Percentiles rank a stretch among this genome's conserved stretches.
These are phyloP conservation scores for Farysia itapuensis DNA, from an alignment of 1,284 basidiomycete genomes.

Conservation along the genomic window DNA sequence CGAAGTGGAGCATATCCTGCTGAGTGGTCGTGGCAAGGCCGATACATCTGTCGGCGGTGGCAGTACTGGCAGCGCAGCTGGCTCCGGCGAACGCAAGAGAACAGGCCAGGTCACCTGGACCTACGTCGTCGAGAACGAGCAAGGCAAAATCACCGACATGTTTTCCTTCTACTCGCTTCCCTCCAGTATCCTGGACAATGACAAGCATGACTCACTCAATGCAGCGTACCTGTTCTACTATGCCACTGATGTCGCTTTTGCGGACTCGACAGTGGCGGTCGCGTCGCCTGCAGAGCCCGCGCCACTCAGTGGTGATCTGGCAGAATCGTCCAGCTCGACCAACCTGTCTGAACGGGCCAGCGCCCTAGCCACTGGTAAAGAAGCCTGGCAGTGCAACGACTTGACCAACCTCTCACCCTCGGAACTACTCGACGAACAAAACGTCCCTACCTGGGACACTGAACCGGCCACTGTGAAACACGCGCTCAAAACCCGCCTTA, in stretches of 20 bases:
- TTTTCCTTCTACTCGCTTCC: slow-evolving; percentile 97
- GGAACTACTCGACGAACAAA: slow-evolving; percentile 44
- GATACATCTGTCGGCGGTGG: slow-evolving; percentile 51
- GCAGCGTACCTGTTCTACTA: slow-evolving; percentile 95
- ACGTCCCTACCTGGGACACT: slow-evolving; percentile 31
- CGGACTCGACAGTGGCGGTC: neutral
- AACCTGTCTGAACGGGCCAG: slow-evolving; percentile 6
- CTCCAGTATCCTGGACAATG: slow-evolving; percentile 73
- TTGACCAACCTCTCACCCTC: slow-evolving; percentile 34
- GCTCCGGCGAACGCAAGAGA: slow-evolving; percentile 61
- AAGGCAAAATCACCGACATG: slow-evolving; percentile 84
- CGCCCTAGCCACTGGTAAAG: slow-evolving; percentile 11
- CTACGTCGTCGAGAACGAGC: slow-evolving; percentile 91
- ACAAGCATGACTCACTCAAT: slow-evolving; percentile 69
- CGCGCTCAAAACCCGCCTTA: slow-evolving; percentile 71
- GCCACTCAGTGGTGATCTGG: neutral
- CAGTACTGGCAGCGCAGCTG: neutral
- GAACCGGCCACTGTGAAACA: slow-evolving; percentile 67
- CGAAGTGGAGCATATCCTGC: slow-evolving; percentile 83
- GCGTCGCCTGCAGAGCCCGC: neutral
- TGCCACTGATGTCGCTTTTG: slow-evolving; percentile 60
- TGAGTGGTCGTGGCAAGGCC: slow-evolving; percentile 75
- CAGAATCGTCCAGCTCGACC: slow-evolving; percentile 7
- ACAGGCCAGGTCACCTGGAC: slow-evolving; percentile 87
- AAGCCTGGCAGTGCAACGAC: slow-evolving; percentile 32